Evolutionary conservation across 208 protist genomes (phyloP).

Genomic region (Acanthamoeba castellanii): DNA sequence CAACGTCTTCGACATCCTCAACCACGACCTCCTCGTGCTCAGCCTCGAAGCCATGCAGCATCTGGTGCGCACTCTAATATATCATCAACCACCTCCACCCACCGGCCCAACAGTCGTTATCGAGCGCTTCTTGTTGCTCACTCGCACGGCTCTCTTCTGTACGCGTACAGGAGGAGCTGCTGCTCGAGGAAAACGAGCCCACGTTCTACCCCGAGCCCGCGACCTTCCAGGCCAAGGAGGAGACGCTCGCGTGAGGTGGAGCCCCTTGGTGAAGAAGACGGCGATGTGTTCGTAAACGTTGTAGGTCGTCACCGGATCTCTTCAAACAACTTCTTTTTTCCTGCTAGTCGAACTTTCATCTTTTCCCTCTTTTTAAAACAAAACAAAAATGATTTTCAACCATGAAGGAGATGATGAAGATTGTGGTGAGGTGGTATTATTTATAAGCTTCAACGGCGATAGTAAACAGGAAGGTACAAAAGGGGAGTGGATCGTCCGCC

Average conservation of each 20-base stretch:
- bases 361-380: too few species aligned
- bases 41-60: slow-evolving; percentile 45
- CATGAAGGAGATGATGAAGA: too few species aligned
- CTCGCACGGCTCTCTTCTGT: background rate
- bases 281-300: too few species aligned
- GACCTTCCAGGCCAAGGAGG: background rate
- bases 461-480: slow-evolving; percentile 20
- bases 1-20: slow-evolving; percentile 72
- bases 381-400: too few species aligned
- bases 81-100: too few species aligned
- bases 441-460: background rate
- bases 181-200: background rate
- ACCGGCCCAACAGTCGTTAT: background rate
- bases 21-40: slow-evolving; percentile 43
- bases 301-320: too few species aligned
- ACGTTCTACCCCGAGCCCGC: background rate
- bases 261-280: too few species aligned
- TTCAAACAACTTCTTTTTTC: too few species aligned
- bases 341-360: too few species aligned
- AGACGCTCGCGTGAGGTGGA: background rate
- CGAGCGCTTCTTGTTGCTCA: background rate
- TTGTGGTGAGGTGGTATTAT: background rate
- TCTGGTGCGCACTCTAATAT: background rate
- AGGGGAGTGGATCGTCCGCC: background rate
- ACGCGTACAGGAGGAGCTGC: slow-evolving; percentile 2